These are phyloP conservation scores for Rhizopogon vulgaris DNA, from an alignment of 768 basidiomycete species.

Conservation along the genomic window DNA sequence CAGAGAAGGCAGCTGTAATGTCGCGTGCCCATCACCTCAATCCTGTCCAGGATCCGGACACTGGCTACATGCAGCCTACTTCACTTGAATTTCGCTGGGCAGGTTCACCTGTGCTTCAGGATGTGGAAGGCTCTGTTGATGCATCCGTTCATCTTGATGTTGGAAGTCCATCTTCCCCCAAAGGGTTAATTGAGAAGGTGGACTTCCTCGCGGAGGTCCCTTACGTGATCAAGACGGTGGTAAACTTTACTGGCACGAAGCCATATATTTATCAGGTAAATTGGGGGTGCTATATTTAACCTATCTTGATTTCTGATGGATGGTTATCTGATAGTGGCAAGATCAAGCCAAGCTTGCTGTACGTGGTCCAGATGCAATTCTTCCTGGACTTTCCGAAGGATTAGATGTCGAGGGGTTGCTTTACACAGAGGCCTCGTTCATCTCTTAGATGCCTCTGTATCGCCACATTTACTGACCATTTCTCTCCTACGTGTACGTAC, in stretches of 20 bases:
- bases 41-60: constrained; percentile 63
- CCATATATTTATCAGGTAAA: constrained; percentile 91
- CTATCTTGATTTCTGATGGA: background rate
- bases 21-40: constrained; percentile 66
- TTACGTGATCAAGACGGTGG: constrained; percentile 82
- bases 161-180: constrained; percentile 49
- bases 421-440: constrained; percentile 91
- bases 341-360: constrained; percentile 50
- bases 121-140: constrained; percentile 45
- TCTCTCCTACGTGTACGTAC: background rate
- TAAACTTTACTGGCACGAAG: constrained; percentile 89
- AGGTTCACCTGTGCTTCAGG: constrained; percentile 54
- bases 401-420: constrained; percentile 55
- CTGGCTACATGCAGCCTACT: constrained; percentile 71
- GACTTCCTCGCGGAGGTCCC: constrained; percentile 96
- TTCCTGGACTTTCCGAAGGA: constrained; percentile 35
- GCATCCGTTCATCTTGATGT: constrained; percentile 55
- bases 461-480: background rate
- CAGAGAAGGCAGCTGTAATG: constrained; percentile 41
- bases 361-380: constrained; percentile 33
- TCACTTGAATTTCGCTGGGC: constrained; percentile 75
- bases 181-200: constrained; percentile 85
- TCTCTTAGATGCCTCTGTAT: constrained; percentile 40
- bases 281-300: constrained; percentile 5
- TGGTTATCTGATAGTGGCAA: constrained; percentile 37